Evolutionary conservation across 805 yeast species (phyloP), one percentile per base, ranked within the genome.

Genomic region (Saccharomycopsis lassenensis): DNA sequence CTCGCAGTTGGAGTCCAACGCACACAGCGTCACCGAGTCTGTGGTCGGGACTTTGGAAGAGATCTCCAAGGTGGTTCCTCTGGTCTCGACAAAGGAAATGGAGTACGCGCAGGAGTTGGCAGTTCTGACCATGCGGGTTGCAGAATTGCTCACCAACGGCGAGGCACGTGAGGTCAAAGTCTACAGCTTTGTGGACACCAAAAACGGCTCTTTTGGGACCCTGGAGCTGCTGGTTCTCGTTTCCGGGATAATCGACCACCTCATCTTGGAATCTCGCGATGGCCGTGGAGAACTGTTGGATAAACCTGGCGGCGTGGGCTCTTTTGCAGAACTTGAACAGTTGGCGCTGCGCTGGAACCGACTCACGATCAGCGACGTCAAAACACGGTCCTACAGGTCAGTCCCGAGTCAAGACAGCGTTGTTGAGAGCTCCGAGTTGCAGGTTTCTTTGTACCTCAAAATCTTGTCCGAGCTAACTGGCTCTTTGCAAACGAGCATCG

Each of bases 241-340:
- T 5, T 74, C 82, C 49, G 91, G 87, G 2, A 59, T 79, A 1
- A 66, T 77, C 18, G 87, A 78, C 52, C 67, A 66, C 41, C 12
- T 32, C 5, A 8, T 4, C 17, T 31, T 29, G 6, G 18, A 24
- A 24, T n/a, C 12, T 16, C 5, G 24, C 22, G 21, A 24, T 22
- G n/a, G 26, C 14, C 6, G 16, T 24, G 24, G 50, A 4, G 22
- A 31, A 8, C 50, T 56, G 22, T 34, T 62, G 7, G 35, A 37
- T 2, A 40, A 46, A 10, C 28, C 51, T 1, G 20, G 36, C 7
- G 31, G 37, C 7, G 33, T 57, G 5, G 32, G 49, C n/a, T 16
- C 34, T 52, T 38, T 11, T 40, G 5, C 24, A 43, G 5, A 25
- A 41, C 2, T 46, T 38, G 24, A 40, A 44, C 2, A 24, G 59